These are phyloP conservation scores for Ophiorrhiza pumila DNA, from an alignment of 257 asterid genomes.

Conservation along the genomic window DNA sequence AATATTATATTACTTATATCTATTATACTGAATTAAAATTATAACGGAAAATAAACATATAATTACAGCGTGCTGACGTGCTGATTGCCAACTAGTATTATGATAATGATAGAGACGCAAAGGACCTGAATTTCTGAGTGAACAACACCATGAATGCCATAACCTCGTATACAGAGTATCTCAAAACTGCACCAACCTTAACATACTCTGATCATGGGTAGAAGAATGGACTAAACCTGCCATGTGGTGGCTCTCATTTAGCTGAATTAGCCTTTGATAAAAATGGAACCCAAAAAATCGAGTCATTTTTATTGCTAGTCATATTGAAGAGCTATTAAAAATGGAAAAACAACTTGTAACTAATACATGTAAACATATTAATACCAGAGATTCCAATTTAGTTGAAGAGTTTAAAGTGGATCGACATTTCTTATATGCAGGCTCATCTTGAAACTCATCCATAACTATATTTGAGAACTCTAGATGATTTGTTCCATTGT, in stretches of 20 bases:
- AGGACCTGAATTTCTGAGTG: conserved; percentile 73
- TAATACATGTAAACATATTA: not conserved
- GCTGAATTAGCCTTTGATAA: conserved; percentile 54
- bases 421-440: conserved; percentile 58
- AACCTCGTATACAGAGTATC: conserved; percentile 66
- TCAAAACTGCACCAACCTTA: conserved; percentile 59
- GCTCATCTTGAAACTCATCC: conserved; percentile 67
- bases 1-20: too few relatives aligned
- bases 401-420: conserved; percentile 49
- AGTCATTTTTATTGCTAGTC: not conserved
- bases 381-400: conserved; percentile 62
- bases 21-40: too few relatives aligned
- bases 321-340: not conserved
- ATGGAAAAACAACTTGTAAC: not conserved
- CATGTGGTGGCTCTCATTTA: conserved; percentile 86
- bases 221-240: conserved; percentile 49
- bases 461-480: conserved; percentile 43
- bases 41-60: too few relatives aligned
- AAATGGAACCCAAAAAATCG: not conserved
- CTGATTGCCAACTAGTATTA: too few relatives aligned
- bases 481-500: conserved; percentile 42
- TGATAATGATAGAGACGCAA: not conserved
- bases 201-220: conserved; percentile 77
- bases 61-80: too few relatives aligned
- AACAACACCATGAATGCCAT: conserved; percentile 76